Conservation (phyloP, 176 grass and related monocot genomes). For the Thinopyrum elongatum region DNA sequence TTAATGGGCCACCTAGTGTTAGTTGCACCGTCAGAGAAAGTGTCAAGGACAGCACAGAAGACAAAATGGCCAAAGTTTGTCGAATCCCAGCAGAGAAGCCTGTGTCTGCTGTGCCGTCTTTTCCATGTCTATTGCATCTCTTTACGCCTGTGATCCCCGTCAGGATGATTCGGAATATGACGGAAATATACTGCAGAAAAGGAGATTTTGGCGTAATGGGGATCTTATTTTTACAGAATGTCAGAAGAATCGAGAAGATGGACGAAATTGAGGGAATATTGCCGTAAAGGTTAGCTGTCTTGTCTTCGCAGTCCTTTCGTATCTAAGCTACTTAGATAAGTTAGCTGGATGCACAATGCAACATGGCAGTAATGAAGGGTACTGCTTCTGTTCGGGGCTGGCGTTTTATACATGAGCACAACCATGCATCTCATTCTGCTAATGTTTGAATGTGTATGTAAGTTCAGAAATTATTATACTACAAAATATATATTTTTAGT, state of each 20-base stretch:
- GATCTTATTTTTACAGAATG: neutral
- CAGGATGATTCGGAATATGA: neutral
- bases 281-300: neutral
- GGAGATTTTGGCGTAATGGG: neutral
- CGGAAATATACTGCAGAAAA: neutral
- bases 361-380: neutral
- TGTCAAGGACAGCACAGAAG: neutral
- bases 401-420: no score
- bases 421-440: no score
- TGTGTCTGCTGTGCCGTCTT: conserved; percentile 5
- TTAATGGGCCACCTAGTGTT: conserved; percentile 12
- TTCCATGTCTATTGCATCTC: neutral
- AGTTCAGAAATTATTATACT: no score
- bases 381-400: neutral
- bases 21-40: neutral
- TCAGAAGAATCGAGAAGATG: conserved; percentile 4
- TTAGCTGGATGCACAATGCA: conserved; percentile 6
- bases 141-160: neutral
- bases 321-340: neutral
- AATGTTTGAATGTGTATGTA: no score
- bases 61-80: neutral
- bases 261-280: neutral
- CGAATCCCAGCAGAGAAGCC: neutral
- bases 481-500: no score
- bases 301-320: neutral